Percentiles rank a stretch among this genome's conserved stretches.
phyloP scores from a whole-genome alignment of 75 land plant species.

The Sequoiadendron giganteum region DNA sequence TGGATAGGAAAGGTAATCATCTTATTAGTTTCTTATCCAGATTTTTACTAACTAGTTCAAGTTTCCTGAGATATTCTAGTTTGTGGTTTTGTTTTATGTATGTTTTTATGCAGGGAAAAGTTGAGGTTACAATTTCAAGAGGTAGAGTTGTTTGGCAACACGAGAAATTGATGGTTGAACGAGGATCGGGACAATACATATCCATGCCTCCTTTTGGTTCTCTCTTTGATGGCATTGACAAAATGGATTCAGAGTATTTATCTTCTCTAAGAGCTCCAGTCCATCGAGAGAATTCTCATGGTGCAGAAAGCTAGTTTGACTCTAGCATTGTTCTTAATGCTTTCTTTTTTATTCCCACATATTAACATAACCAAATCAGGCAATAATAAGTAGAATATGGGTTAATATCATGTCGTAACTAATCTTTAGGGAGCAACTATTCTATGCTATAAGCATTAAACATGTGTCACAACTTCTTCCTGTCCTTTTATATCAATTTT shows the following conservation, averaged over 20 bases:
- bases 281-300: constrained; percentile 16
- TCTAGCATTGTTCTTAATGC: not conserved
- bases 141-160: constrained; percentile 92
- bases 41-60: not conserved
- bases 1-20: constrained; percentile 70
- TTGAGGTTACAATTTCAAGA: constrained; percentile 86
- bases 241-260: constrained; percentile 63
- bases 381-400: not conserved
- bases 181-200: constrained; percentile 80
- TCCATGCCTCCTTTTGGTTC: constrained; percentile 74
- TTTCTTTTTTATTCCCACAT: not conserved
- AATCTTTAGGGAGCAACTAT: not conserved
- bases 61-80: not conserved
- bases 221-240: constrained; percentile 80
- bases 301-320: not conserved
- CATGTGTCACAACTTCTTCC: not conserved
- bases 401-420: not conserved
- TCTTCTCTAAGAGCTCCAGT: constrained; percentile 77
- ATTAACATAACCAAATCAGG: not conserved
- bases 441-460: not conserved
- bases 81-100: constrained; percentile 1
- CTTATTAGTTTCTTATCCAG: not conserved
- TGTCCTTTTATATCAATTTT: not conserved
- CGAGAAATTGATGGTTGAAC: constrained; percentile 59
- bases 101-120: constrained; percentile 65